These are phyloP conservation scores for Ophiognomonia clavigignenti-juglandacearum DNA, from an alignment of 2,329 filamentous ascomycete genomes.

Conservation along the genomic window DNA sequence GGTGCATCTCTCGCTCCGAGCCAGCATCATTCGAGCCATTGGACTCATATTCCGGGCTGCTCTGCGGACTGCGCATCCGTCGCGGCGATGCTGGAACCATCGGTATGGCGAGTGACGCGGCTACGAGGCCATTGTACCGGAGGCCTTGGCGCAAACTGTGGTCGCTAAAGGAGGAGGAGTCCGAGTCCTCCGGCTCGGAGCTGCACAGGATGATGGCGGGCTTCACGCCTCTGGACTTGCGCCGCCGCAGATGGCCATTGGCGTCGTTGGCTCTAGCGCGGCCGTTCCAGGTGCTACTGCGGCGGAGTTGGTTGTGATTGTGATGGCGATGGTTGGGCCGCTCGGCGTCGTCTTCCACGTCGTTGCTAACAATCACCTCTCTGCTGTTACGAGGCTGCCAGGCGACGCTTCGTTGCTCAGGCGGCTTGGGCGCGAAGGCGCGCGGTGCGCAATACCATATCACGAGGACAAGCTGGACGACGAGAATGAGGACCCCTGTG, in stretches of 20 bases:
- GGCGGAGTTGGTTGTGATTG: too few relatives aligned
- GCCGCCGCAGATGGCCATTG: background rate
- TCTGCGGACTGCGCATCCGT: background rate
- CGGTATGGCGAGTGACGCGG: conserved; percentile 1
- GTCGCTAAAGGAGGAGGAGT: background rate
- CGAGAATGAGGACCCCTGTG: conserved; percentile 27
- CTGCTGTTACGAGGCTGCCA: background rate
- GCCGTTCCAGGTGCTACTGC: conserved; percentile 6
- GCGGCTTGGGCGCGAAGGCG: conserved; percentile 4
- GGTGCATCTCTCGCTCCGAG: background rate
- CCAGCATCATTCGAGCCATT: background rate
- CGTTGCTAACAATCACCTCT: background rate
- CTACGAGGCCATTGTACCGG: background rate
- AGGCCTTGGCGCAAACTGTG: background rate
- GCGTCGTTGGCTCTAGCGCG: background rate
- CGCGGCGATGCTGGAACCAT: background rate
- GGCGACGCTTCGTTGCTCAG: background rate
- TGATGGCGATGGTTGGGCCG: background rate
- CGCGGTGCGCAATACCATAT: conserved; percentile 25
- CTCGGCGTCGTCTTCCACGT: background rate
- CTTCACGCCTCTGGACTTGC: background rate
- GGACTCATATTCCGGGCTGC: background rate
- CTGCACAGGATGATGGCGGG: background rate
- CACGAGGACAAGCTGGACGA: conserved; percentile 27
- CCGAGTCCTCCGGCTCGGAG: background rate